phyloP scores from a whole-genome alignment of 2,329 filamentous ascomycete species.

The Ceratocystis eucalypticola region DNA sequence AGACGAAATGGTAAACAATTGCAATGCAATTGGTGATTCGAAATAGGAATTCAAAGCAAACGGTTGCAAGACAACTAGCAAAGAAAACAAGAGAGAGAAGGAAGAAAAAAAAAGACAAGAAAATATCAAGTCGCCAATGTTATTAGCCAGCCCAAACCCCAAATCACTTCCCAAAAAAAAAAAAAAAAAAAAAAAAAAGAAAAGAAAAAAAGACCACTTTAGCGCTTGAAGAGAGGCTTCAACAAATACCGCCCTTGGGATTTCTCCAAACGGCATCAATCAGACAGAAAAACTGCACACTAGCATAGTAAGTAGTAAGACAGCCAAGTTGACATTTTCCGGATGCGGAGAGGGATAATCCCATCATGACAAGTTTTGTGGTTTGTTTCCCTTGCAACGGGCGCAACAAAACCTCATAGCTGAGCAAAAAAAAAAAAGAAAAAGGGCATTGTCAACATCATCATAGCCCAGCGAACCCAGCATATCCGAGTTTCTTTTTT shows the following conservation, averaged over 20 bases:
- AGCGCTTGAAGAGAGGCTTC: conserved; percentile 13
- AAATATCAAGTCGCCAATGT: conserved; percentile 10
- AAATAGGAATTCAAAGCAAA: conserved; percentile 11
- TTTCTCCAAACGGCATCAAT: conserved; percentile 3
- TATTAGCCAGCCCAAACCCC: conserved; percentile 11
- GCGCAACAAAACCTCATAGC: background rate
- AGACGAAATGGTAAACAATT: conserved; percentile 3
- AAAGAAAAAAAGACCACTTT: background rate
- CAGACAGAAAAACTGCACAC: conserved; percentile 7
- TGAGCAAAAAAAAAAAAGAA: background rate
- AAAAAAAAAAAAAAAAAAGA: background rate
- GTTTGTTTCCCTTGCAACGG: background rate
- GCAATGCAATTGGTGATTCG: conserved; percentile 7
- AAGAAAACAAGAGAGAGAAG: conserved; percentile 4
- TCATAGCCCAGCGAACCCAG: background rate
- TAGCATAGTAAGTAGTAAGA: conserved; percentile 9
- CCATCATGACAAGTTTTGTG: background rate
- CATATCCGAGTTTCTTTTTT: background rate
- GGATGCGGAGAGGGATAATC: conserved; percentile 4
- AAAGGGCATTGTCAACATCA: background rate
- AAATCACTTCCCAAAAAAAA: background rate
- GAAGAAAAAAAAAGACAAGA: conserved; percentile 1
- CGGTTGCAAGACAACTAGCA: conserved; percentile 9
- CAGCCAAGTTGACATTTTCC: background rate
- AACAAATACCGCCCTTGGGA: conserved; percentile 4